A percentile compares a stretch with the other conserved stretches of the same genome.
Conservation (phyloP, 192 early-diverging fungal genomes). For the Rhizoclosmatium globosum region DNA sequence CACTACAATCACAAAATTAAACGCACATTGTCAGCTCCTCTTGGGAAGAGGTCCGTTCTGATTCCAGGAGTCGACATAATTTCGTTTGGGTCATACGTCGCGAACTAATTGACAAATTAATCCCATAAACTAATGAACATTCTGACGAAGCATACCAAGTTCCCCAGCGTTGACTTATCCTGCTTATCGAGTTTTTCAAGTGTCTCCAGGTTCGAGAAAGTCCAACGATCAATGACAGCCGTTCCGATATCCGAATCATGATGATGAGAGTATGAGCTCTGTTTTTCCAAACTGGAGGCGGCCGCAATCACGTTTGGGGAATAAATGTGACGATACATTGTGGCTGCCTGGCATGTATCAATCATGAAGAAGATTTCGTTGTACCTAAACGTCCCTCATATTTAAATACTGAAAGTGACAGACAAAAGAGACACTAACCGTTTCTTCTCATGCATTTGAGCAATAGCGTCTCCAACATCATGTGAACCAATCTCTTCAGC, state of each 20-base stretch:
- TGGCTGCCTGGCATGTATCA: constrained; percentile 98
- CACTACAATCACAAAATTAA: neutral
- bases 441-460: constrained; percentile 97
- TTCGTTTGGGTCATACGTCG: constrained; percentile 76
- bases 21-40: constrained; percentile 79
- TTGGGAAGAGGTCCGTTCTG: constrained; percentile 81
- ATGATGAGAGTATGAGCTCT: constrained; percentile 96
- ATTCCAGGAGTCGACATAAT: constrained; percentile 89
- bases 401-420: neutral
- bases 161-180: constrained; percentile 67
- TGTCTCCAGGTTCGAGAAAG: constrained; percentile 94
- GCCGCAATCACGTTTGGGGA: constrained; percentile 94
- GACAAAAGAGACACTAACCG: constrained; percentile 49
- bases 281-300: constrained; percentile 82
- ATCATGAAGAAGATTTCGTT: constrained; percentile 99
- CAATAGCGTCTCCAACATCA: constrained; percentile 96
- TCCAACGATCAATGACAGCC: constrained; percentile 97
- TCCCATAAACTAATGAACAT: neutral
- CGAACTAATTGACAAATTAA: constrained; percentile 61
- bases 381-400: constrained; percentile 62
- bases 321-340: constrained; percentile 93
- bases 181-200: constrained; percentile 28
- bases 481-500: constrained; percentile 95
- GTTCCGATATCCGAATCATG: constrained; percentile 93
- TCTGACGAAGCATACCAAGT: constrained; percentile 50